Base-by-base conservation (phyloP, 768 basidiomycete genomes). In the Boletellus ananas region DNA sequence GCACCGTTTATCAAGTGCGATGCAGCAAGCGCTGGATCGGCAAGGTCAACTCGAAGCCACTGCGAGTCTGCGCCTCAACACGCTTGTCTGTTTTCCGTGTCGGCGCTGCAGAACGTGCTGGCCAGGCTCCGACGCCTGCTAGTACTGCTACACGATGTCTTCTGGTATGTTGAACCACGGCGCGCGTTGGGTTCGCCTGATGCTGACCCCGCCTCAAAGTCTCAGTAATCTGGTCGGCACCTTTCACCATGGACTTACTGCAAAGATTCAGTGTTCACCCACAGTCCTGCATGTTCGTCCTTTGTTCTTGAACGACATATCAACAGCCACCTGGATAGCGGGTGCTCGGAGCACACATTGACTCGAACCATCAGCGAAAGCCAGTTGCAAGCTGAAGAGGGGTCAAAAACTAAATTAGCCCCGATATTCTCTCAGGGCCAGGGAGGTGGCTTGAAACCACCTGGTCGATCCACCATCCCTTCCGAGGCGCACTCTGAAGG, bases 251-350 rank as follows among this genome's bases (percentile, higher is more conserved):
- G 1, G 12, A 23, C 4, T 35, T 29, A 9, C 16, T 18, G n/a
- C 27, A 21, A 29, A 18, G n/a, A 47, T 18, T 49, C 4, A 48
- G 4, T 36, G 14, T 43, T 18, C 9, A n/a, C 6, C 23, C 20
- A 44, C 49, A 81, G 80, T 47, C 80, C 80, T 12, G 71, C 79
- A 40, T 82, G 80, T 58, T 72, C 70, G 6, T 65, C 62, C 40
- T 51, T 63, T 12, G 77, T 83, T 18, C 53, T 65, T 20, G 69
- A 72, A 39, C 55, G 54, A 37, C 50, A 61, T 49, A 81, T 83
- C 49, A 82, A 83, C 59, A 54, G 54, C 31, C 81, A 83, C 46
- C 63, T 83, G 16, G 81, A 83, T 56, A 74, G 67, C 34, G 63
- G 63, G 36, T 80, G 80, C 45, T 54, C 55, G n/a, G 53, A 66